Evolutionary conservation across 306 rosid genomes (phyloP), one percentile per base, ranked within the genome.

Genomic region (Delonix regia): DNA sequence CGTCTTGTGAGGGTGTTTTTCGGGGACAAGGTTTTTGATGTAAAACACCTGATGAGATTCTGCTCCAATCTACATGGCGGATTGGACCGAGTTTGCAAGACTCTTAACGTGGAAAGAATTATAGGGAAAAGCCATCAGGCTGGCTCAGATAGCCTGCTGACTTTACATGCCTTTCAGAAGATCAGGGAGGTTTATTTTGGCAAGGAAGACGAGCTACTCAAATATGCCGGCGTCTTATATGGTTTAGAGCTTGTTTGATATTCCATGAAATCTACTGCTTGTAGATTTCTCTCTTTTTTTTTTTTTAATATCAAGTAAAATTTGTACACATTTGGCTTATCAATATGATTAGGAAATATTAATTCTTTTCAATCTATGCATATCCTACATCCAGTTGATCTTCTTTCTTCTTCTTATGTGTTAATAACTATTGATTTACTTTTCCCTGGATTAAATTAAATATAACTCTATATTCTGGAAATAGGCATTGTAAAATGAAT

Each of bases 71-170:
- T 89, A 0, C 80, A 80, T 25, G 97, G 97, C 7, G 97, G 97
- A 15, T 52, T 92, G 76, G 87, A 92, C 57, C 71, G 88, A 48
- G 80, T 88, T 30, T 84, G 86, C 73, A 24, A 67, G 67, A 65
- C 69, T 0, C 73, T 92, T 28, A 78, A 78, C 25, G 84, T 92
- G 69, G 76, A 51, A 3, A 84, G 97, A 27, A 74, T 61, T 6
- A 53, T 27, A 7, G 95, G 94, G 33, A 85, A 85, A 53, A 79
- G 90, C 77, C 93, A 92, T 34, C 92, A 88, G 78, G 93, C 97
- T 4, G 94, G 94, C 44, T 92, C 97, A 0, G 97, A 92, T 82
- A 89, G 94, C 71, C 71, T 92, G 83, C 80, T 92, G 12, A 92
- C 94, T 15, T 72, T 87, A 16, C 93, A 83, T 15, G 82, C 83